Evolutionary conservation across 495 filamentous ascomycete species (phyloP).

Genomic region (Neurospora tetraspora): DNA sequence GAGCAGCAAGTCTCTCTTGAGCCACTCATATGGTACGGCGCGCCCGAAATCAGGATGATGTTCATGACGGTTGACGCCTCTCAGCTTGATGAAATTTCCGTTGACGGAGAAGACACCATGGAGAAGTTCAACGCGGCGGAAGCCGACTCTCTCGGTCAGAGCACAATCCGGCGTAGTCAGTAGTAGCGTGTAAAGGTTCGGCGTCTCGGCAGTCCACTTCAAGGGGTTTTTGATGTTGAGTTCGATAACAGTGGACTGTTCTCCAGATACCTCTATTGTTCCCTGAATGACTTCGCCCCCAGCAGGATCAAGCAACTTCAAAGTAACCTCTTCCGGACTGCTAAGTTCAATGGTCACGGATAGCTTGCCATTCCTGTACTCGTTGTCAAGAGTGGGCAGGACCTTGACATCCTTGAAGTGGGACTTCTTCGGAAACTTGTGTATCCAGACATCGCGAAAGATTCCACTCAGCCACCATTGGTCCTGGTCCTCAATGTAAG

Average conservation of each 20-base stretch:
- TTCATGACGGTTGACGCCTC: conserved; percentile 61
- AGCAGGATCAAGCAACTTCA: conserved; percentile 27
- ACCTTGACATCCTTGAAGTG: conserved; percentile 52
- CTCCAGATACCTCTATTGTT: conserved; percentile 1
- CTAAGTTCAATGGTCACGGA: conserved; percentile 35
- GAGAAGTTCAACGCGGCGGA: conserved; percentile 47
- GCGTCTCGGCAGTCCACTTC: conserved; percentile 65
- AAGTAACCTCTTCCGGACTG: conserved; percentile 13
- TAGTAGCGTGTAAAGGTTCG: conserved; percentile 47
- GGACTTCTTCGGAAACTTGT: conserved; percentile 44
- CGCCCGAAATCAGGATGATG: conserved; percentile 52
- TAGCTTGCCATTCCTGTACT: conserved; percentile 47
- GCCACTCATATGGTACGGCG: conserved; percentile 45
- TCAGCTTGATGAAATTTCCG: conserved; percentile 47
- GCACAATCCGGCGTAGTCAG: conserved; percentile 31
- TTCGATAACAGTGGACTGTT: conserved; percentile 12
- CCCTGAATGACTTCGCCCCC: conserved; percentile 15
- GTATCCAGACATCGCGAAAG: conserved; percentile 58
- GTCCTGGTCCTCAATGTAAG: conserved; percentile 60
- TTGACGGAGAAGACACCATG: conserved; percentile 52
- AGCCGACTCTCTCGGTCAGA: conserved; percentile 46
- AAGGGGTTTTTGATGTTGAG: conserved; percentile 32
- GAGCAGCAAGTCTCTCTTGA: conserved; percentile 46
- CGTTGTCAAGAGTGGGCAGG: conserved; percentile 43
- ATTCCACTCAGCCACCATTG: conserved; percentile 55